Conservation (phyloP, 495 filamentous ascomycete genomes). For the Usnea hakonensis region DNA sequence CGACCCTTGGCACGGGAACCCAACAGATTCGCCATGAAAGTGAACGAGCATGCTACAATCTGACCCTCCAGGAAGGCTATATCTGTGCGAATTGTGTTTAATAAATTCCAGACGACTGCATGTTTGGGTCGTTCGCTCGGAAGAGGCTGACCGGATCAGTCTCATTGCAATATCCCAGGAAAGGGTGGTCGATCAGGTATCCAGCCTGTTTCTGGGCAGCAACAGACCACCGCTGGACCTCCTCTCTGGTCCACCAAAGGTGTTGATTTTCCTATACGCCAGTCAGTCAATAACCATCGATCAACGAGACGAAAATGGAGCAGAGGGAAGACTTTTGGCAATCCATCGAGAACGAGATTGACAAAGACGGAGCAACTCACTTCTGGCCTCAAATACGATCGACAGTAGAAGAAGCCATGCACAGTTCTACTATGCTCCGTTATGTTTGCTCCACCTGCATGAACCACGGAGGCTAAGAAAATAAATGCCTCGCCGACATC, state of each 20-base stretch:
- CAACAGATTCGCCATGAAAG: no score
- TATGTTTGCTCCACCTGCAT: slow-evolving; percentile 8
- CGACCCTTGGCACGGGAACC: no score
- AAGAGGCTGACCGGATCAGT: background rate
- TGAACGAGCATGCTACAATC: no score
- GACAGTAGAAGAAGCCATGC: slow-evolving; percentile 10
- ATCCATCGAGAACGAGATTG: no score
- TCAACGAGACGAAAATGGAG: background rate
- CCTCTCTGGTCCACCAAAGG: slow-evolving; percentile 14
- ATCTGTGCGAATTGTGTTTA: no score
- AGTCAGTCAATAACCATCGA: background rate
- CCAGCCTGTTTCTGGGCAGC: slow-evolving; percentile 14
- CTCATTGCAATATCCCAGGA: slow-evolving; percentile 7
- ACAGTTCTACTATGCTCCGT: background rate
- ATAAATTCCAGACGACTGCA: background rate
- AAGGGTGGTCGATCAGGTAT: slow-evolving; percentile 3
- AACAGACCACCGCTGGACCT: slow-evolving; percentile 12
- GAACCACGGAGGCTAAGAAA: background rate
- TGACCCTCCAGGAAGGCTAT: no score
- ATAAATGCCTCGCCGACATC: background rate
- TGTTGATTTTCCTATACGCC: slow-evolving; percentile 11
- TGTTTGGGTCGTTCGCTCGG: background rate
- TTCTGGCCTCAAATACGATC: slow-evolving; percentile 5
- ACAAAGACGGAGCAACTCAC: background rate
- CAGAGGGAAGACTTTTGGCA: background rate